These are phyloP conservation scores for Orychophragmus violaceus DNA, from an alignment of 345 rosid species.

Conservation along the genomic window DNA sequence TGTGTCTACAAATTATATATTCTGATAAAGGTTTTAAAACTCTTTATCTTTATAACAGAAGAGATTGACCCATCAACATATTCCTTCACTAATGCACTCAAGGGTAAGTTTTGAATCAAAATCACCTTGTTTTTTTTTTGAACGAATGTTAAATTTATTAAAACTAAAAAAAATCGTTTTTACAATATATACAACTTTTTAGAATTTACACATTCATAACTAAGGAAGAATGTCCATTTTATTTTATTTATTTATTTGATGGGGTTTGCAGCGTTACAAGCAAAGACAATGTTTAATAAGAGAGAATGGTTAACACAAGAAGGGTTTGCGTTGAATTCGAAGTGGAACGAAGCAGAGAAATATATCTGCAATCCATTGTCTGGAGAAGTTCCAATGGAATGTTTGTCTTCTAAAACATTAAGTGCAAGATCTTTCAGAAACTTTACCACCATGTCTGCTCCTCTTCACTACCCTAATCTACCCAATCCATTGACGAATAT, in stretches of 20 bases:
- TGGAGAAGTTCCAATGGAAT: constrained; percentile 91
- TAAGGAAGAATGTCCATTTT: neutral
- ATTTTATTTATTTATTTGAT: neutral
- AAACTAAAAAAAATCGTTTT: too few species aligned
- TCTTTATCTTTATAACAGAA: constrained; percentile 39
- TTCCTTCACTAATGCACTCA: constrained; percentile 80
- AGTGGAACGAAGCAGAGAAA: constrained; percentile 97
- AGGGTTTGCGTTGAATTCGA: constrained; percentile 77
- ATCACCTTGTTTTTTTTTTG: too few species aligned
- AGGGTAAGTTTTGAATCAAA: constrained; percentile 38
- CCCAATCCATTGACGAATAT: neutral
- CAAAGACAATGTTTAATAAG: constrained; percentile 45
- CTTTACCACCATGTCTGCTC: constrained; percentile 65
- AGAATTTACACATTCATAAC: neutral
- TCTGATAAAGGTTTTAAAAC: neutral
- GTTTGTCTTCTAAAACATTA: constrained; percentile 78
- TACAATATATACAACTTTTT: too few species aligned
- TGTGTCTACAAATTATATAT: neutral
- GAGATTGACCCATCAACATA: constrained; percentile 91
- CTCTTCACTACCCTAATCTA: constrained; percentile 50
- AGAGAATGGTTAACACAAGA: constrained; percentile 72
- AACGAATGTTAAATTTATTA: too few species aligned
- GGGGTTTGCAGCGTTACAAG: constrained; percentile 64
- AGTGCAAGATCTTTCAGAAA: constrained; percentile 70
- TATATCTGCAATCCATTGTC: constrained; percentile 91